These are phyloP conservation scores for Helichrysum umbraculigerum DNA, from an alignment of 129 eudicot genomes.

Conservation along the genomic window DNA sequence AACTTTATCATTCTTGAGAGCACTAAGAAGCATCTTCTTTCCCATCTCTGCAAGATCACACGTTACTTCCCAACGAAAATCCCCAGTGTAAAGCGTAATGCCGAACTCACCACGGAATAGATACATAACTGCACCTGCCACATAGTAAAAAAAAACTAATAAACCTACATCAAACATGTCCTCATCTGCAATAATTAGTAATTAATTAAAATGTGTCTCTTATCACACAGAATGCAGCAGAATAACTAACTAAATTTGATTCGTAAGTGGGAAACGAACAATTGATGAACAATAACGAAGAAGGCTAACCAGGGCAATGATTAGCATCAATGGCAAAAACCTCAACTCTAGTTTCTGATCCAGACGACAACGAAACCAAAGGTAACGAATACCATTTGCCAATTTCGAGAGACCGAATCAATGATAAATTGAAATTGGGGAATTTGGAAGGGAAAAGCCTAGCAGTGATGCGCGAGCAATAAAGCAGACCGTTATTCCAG, in stretches of 20 bases:
- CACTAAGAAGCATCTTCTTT: conserved; percentile 64
- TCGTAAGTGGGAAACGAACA: neutral
- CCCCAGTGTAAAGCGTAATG: conserved; percentile 76
- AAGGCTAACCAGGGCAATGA: conserved; percentile 75
- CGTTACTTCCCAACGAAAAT: conserved; percentile 81
- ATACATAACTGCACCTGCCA: conserved; percentile 86
- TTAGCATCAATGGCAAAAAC: conserved; percentile 77
- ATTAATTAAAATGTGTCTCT: too few relatives aligned
- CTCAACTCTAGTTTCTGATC: conserved; percentile 32
- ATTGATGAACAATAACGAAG: neutral
- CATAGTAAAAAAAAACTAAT: neutral
- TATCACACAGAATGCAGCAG: too few relatives aligned
- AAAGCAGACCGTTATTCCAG: conserved; percentile 67
- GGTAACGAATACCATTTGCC: conserved; percentile 63
- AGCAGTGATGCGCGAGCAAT: conserved; percentile 78
- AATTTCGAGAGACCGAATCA: conserved; percentile 54
- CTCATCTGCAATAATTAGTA: too few relatives aligned
- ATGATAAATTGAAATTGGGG: conserved; percentile 62
- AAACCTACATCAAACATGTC: neutral
- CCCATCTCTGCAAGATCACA: conserved; percentile 46
- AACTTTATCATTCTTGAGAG: conserved; percentile 53
- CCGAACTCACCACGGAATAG: conserved; percentile 90
- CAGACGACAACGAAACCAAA: conserved; percentile 44
- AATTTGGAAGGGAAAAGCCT: conserved; percentile 74
- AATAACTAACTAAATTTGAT: too few relatives aligned